Evolutionary conservation across 352 stramenopile species (phyloP).

Genomic region (Phytophthora cajani): DNA sequence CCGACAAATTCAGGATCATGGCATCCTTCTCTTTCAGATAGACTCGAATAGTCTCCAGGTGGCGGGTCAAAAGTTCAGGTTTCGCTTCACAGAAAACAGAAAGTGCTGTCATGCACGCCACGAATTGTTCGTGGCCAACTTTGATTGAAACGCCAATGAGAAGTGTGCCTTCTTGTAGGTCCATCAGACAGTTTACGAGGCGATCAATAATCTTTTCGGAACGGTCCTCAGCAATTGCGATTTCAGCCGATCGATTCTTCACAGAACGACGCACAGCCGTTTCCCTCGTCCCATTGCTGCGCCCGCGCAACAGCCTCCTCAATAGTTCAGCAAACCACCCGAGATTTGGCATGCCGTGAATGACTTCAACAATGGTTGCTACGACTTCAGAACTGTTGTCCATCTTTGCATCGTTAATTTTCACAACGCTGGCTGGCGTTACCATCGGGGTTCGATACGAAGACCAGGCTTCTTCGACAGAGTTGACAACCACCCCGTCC

Average conservation of each 20-base stretch:
- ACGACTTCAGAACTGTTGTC: constrained; percentile 70
- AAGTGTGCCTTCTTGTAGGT: constrained; percentile 72
- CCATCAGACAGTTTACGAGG: constrained; percentile 70
- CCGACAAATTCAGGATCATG: constrained; percentile 66
- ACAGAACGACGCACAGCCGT: constrained; percentile 27
- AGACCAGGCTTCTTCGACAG: constrained; percentile 70
- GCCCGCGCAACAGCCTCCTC: constrained; percentile 58
- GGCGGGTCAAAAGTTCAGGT: constrained; percentile 57
- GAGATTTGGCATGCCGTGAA: constrained; percentile 71
- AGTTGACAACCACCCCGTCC: constrained; percentile 54
- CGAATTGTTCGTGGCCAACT: constrained; percentile 65
- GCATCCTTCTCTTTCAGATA: constrained; percentile 71
- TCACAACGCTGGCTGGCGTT: constrained; percentile 69
- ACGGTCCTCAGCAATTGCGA: constrained; percentile 54
- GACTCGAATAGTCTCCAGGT: constrained; percentile 77
- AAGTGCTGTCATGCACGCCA: constrained; percentile 82
- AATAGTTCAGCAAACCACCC: constrained; percentile 80
- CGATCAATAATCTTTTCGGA: constrained; percentile 72
- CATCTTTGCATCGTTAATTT: constrained; percentile 64
- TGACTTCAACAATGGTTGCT: constrained; percentile 79
- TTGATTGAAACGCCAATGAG: constrained; percentile 63
- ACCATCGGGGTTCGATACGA: constrained; percentile 58
- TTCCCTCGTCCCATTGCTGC: constrained; percentile 24
- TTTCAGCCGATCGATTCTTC: constrained; percentile 58
- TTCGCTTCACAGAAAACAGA: constrained; percentile 77